A percentile compares a stretch with the other conserved stretches of the same genome.
Evolutionary conservation across 257 asterid species (phyloP).

Genomic region (Handroanthus guayacan): DNA sequence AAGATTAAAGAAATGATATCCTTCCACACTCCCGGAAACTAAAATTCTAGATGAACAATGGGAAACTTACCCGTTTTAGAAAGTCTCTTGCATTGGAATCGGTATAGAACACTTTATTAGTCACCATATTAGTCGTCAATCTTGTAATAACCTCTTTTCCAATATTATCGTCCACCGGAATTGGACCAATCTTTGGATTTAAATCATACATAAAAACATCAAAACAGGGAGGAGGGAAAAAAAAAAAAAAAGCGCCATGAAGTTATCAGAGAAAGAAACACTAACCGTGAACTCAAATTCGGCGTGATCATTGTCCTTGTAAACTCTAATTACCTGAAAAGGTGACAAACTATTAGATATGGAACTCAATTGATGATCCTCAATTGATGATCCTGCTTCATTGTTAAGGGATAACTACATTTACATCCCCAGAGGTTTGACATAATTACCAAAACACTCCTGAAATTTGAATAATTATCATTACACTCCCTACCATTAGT

Average conservation of each 20-base stretch:
- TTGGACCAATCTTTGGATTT: conserved; percentile 73
- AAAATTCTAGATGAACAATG: no score
- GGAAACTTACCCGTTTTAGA: conserved; percentile 85
- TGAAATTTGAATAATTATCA: no score
- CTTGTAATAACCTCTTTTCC: conserved; percentile 91
- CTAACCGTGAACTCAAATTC: conserved; percentile 89
- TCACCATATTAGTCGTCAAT: conserved; percentile 73
- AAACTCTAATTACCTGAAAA: conserved; percentile 75
- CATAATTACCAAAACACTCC: no score
- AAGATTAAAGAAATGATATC: not conserved
- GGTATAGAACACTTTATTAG: conserved; percentile 71
- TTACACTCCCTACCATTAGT: no score
- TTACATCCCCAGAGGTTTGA: no score
- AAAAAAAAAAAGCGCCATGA: not conserved
- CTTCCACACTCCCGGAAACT: no score
- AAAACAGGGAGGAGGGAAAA: no score
- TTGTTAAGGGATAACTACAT: no score
- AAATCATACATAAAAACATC: conserved; percentile 24
- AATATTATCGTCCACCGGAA: conserved; percentile 67
- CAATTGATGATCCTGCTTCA: no score
- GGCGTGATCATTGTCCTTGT: conserved; percentile 84
- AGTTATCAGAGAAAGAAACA: conserved; percentile 21
- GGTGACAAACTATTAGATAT: not conserved
- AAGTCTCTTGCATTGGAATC: conserved; percentile 97
- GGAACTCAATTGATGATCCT: no score